Evolutionary conservation across 805 yeast species (phyloP).

Genomic region (Candida dajiaensis): DNA sequence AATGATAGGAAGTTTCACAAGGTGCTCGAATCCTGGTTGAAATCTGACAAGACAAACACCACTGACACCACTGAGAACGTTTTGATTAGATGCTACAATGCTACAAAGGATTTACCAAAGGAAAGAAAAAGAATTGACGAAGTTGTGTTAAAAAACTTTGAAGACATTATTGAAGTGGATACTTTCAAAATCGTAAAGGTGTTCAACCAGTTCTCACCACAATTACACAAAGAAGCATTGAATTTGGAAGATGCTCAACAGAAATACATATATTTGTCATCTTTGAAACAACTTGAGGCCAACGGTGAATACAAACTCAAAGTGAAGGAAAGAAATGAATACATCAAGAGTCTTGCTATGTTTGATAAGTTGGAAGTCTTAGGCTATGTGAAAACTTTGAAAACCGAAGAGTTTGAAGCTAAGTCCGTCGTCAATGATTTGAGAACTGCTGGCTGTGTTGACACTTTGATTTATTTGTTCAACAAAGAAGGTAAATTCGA

Average conservation of each 20-base stretch:
- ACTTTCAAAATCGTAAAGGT: slow-evolving; percentile 23
- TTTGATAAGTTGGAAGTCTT: slow-evolving; percentile 14
- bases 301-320: slow-evolving; percentile 15
- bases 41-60: slow-evolving; percentile 22
- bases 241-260: slow-evolving; percentile 15
- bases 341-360: slow-evolving; percentile 12
- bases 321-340: slow-evolving; percentile 17
- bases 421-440: slow-evolving; percentile 21
- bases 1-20: slow-evolving; percentile 47
- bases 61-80: slow-evolving; percentile 23
- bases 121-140: slow-evolving; percentile 15
- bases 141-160: slow-evolving; percentile 12
- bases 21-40: slow-evolving; percentile 49
- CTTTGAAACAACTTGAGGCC: slow-evolving; percentile 17
- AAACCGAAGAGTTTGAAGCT: slow-evolving; percentile 17
- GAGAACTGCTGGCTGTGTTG: slow-evolving; percentile 16
- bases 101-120: slow-evolving; percentile 16
- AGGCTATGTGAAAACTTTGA: slow-evolving; percentile 18
- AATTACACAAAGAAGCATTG: slow-evolving; percentile 13
- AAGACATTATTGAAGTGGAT: slow-evolving; percentile 24
- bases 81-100: slow-evolving; percentile 21
- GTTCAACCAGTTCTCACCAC: slow-evolving; percentile 21
- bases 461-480: slow-evolving; percentile 21
- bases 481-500: slow-evolving; percentile 8
- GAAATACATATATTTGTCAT: slow-evolving; percentile 19